Evolutionary conservation across 306 rosid genomes (phyloP).

Genomic region (Acacia confusa): DNA sequence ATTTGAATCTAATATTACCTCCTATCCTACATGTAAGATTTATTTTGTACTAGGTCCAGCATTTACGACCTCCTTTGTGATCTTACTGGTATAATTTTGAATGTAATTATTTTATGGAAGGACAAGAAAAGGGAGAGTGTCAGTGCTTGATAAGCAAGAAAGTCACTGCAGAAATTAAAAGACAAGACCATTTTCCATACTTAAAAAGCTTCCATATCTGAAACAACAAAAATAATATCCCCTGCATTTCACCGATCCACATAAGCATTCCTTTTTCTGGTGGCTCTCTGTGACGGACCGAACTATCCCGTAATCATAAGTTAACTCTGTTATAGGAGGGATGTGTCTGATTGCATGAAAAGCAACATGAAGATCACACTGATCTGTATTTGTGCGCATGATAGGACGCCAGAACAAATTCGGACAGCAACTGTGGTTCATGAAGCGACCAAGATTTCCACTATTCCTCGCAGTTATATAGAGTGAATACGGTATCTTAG

Average conservation of each 20-base stretch:
- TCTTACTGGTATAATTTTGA: neutral
- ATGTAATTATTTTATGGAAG: neutral
- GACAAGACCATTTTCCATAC: slow-evolving; percentile 52
- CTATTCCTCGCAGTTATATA: slow-evolving; percentile 59
- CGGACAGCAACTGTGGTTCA: slow-evolving; percentile 94
- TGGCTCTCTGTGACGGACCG: slow-evolving; percentile 49
- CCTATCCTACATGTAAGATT: too few species aligned
- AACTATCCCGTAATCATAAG: slow-evolving; percentile 79
- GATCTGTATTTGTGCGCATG: slow-evolving; percentile 55
- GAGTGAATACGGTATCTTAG: slow-evolving; percentile 63
- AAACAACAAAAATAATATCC: slow-evolving; percentile 53
- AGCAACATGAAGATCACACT: slow-evolving; percentile 66
- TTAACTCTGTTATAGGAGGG: slow-evolving; percentile 86
- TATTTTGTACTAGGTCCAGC: too few species aligned
- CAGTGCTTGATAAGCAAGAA: slow-evolving; percentile 10
- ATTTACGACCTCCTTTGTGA: neutral
- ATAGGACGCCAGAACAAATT: slow-evolving; percentile 76
- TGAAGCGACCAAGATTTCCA: slow-evolving; percentile 90
- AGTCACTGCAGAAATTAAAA: slow-evolving; percentile 4
- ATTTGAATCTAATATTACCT: neutral
- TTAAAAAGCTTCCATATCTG: slow-evolving; percentile 18
- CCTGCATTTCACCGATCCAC: slow-evolving; percentile 73
- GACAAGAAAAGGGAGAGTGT: neutral
- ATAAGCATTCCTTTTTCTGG: slow-evolving; percentile 51
- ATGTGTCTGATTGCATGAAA: slow-evolving; percentile 69